A percentile compares a stretch with the other conserved stretches of the same genome.
phyloP scores from a whole-genome alignment of 345 rosid genomes.

The Gossypium thurberi region DNA sequence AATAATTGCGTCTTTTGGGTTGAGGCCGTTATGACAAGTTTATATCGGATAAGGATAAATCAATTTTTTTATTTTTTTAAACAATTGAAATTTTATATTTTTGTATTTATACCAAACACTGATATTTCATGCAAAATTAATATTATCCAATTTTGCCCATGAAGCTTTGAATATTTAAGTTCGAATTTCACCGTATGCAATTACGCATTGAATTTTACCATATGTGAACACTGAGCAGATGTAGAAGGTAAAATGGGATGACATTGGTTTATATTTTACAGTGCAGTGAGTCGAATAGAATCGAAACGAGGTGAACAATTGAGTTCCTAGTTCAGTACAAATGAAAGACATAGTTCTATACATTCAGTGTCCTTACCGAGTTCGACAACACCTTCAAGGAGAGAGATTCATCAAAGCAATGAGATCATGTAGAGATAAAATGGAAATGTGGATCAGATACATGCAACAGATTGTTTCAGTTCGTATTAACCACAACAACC shows the following conservation, averaged over 20 bases:
- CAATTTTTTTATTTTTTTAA: fast-evolving
- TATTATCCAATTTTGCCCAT: too few relatives aligned
- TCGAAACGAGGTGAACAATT: neutral
- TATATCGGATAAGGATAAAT: too few relatives aligned
- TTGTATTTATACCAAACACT: too few relatives aligned
- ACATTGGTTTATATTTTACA: neutral
- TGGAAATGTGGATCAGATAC: neutral
- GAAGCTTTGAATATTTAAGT: too few relatives aligned
- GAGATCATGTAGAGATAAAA: neutral
- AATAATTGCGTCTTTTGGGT: too few relatives aligned
- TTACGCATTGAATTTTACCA: too few relatives aligned
- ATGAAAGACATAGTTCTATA: constrained; percentile 26
- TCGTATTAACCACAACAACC: constrained; percentile 57
- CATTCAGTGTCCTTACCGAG: constrained; percentile 12
- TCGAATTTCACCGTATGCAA: too few relatives aligned
- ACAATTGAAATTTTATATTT: too few relatives aligned
- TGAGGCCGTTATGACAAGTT: too few relatives aligned
- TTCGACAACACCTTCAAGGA: constrained; percentile 1
- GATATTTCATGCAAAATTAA: too few relatives aligned
- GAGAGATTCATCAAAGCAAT: constrained; percentile 11
- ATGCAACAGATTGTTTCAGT: neutral
- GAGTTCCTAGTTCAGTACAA: constrained; percentile 3
- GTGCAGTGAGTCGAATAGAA: neutral
- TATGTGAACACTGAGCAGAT: neutral
- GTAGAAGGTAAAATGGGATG: neutral